These are phyloP conservation scores for Eucalyptus urophylla DNA, from an alignment of 345 rosid species.

Conservation along the genomic window DNA sequence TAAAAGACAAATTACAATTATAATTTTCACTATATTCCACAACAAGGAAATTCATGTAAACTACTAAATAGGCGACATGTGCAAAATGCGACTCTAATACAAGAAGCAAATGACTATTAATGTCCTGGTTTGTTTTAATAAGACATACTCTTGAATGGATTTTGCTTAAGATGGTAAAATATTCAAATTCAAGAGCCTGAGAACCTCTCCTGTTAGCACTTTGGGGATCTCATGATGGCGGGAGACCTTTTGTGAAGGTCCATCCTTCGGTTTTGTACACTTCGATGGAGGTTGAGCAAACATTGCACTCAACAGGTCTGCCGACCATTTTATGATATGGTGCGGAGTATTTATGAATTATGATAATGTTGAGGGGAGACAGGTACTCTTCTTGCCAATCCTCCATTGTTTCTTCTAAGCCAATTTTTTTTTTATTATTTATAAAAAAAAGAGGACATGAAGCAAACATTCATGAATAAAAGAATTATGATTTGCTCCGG, in stretches of 20 bases:
- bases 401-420: neutral
- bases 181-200: rapidly evolving
- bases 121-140: neutral
- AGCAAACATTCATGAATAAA: neutral
- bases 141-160: neutral
- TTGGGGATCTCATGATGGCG: neutral
- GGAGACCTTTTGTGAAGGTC: neutral
- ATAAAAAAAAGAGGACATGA: too few species aligned
- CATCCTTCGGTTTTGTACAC: neutral
- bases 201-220: neutral
- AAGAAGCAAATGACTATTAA: neutral
- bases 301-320: rapidly evolving
- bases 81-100: neutral
- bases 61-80: neutral
- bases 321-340: rapidly evolving
- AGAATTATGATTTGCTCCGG: rapidly evolving
- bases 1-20: neutral
- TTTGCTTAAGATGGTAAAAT: neutral
- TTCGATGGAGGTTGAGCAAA: rapidly evolving
- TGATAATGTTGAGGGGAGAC: neutral
- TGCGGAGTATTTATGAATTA: neutral
- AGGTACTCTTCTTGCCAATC: neutral
- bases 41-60: neutral
- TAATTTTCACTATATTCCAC: too few species aligned
- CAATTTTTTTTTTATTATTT: too few species aligned